Base-by-base conservation (phyloP, 208 protist species). In the Porcisia hertigi region DNA sequence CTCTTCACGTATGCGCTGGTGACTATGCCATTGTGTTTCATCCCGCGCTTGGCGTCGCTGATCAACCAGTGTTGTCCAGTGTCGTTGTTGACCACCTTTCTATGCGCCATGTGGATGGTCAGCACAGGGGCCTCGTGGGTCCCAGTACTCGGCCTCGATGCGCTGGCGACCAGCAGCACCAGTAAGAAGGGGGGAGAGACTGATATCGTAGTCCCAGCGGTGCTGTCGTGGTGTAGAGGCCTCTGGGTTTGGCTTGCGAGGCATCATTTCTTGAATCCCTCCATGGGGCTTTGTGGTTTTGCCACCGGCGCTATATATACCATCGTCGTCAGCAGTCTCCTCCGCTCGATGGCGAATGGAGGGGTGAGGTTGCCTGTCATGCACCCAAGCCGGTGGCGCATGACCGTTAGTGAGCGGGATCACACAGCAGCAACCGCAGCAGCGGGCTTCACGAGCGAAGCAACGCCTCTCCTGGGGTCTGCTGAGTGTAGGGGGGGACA, bases 321-420 rank as follows among this genome's bases (percentile, higher is more conserved):
- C 58, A 43, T 80, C 39, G 66, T 82, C 43, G 74, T 77, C 30
- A 85, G 73, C 39, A 84, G 79, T 67, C 70, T 88, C 53, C 58
- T 88, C 30, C 84, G 84, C 60, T 64, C 76, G 36, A 79, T 88
- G 34, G 76, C 76, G 36, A 88, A 85, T 43, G 79, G 74, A 1
- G 84, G 80, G 14, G 80, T 84, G 69, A 76, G 39, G 64, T 76
- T 86, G 62, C 82, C 77, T 20, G 67, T 81, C 7, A 53, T 71
- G 64, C 77, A 81, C 72, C 77, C 74, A 1, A 63, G 25, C 7
- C 77, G 66, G 41, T 83, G 74, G 77, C 69, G 53, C 73, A 76
- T 77, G 58, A 73, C 57, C 69, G 78, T 81, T 36, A 64, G 77
- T 60, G 71, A 77, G 60, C 66, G 75, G 23, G 63, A 66, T 18